phyloP scores from a whole-genome alignment of 2,329 filamentous ascomycete species.

The Tolypocladium ovalisporum region DNA sequence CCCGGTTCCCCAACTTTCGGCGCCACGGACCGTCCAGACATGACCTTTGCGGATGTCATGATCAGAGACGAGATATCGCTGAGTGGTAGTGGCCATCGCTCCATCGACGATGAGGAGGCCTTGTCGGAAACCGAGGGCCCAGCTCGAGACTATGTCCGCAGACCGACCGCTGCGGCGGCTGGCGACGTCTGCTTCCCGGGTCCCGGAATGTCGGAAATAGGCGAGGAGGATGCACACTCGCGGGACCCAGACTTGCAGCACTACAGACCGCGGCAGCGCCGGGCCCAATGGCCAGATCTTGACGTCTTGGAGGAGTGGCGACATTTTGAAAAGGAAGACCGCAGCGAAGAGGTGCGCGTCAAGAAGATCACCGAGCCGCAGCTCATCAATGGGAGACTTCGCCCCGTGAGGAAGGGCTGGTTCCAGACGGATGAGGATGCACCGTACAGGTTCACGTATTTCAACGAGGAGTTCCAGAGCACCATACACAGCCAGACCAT shows the following conservation, averaged over 20 bases:
- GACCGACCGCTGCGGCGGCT: conserved; percentile 55
- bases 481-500: conserved; percentile 96
- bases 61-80: conserved; percentile 52
- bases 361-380: conserved; percentile 93
- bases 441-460: conserved; percentile 94
- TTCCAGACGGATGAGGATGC: conserved; percentile 79
- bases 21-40: conserved; percentile 34
- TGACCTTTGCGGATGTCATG: conserved; percentile 60
- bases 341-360: conserved; percentile 69
- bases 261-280: conserved; percentile 43
- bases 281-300: conserved; percentile 77
- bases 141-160: conserved; percentile 18
- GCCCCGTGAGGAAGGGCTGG: conserved; percentile 73
- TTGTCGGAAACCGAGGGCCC: conserved; percentile 16
- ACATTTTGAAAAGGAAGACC: conserved; percentile 71
- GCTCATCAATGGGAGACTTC: conserved; percentile 77
- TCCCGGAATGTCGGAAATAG: conserved; percentile 61
- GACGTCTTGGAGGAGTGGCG: conserved; percentile 81
- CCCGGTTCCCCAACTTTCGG: conserved; percentile 49
- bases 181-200: conserved; percentile 91
- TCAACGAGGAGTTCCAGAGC: conserved; percentile 92
- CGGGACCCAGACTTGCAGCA: conserved; percentile 27
- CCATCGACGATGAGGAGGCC: conserved; percentile 18
- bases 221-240: conserved; percentile 57
- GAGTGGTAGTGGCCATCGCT: conserved; percentile 17